Evolutionary conservation across 106 monocot genomes (phyloP).

Genomic region (Xerophyta viscosa): DNA sequence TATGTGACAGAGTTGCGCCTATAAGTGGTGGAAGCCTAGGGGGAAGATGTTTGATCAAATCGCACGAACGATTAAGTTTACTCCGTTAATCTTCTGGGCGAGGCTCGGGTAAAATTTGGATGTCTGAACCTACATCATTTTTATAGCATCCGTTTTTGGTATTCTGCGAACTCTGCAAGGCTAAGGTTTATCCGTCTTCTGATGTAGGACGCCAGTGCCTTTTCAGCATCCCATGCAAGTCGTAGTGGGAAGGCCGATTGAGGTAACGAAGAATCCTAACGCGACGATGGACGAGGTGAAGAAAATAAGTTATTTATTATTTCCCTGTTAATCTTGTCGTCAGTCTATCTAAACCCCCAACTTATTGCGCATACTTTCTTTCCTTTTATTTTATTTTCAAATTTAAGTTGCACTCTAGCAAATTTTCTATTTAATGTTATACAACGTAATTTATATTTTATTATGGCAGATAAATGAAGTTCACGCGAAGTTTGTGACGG

Average conservation of each 20-base stretch:
- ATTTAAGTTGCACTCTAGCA: too few species aligned
- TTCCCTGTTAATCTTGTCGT: not conserved
- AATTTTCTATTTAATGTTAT: not conserved
- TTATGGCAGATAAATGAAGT: conserved; percentile 37
- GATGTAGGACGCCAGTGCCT: conserved; percentile 70
- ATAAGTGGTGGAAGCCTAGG: conserved; percentile 78
- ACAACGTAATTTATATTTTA: not conserved
- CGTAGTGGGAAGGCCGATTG: conserved; percentile 82
- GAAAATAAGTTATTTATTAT: too few species aligned
- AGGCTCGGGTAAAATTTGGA: conserved; percentile 35
- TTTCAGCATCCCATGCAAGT: conserved; percentile 76
- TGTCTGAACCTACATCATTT: not conserved
- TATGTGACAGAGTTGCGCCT: conserved; percentile 37
- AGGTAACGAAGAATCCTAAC: conserved; percentile 49
- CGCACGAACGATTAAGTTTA: conserved; percentile 46
- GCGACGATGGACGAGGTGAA: conserved; percentile 79
- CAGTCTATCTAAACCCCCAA: not conserved
- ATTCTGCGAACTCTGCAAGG: not conserved
- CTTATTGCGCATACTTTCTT: not conserved
- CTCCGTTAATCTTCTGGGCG: conserved; percentile 61
- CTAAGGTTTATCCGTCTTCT: not conserved
- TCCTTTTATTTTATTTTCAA: not conserved
- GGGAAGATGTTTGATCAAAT: conserved; percentile 45
- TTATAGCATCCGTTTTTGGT: too few species aligned
- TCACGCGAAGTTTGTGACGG: conserved; percentile 35